Evolutionary conservation across 352 stramenopile species (phyloP).

Genomic region (Pythium rishiriense): DNA sequence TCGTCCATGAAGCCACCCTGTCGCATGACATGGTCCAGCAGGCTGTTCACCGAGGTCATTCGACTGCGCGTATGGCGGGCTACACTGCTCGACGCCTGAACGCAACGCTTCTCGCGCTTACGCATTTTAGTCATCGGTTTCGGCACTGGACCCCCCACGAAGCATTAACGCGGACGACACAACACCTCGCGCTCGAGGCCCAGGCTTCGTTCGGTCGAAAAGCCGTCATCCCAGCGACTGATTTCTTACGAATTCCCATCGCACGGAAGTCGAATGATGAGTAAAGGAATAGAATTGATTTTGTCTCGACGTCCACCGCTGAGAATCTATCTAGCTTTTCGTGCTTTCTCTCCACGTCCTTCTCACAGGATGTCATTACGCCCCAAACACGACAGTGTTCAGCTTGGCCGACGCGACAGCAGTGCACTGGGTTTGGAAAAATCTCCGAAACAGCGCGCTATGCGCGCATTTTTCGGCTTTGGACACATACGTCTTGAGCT

Average conservation of each 20-base stretch:
- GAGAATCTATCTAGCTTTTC: background rate
- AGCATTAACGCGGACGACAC: constrained; percentile 42
- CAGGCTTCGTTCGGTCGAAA: constrained; percentile 62
- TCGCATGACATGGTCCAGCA: constrained; percentile 62
- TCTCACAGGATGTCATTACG: constrained; percentile 3
- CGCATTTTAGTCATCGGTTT: constrained; percentile 87
- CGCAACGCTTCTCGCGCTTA: constrained; percentile 74
- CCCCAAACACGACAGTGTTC: constrained; percentile 22
- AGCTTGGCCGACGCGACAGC: constrained; percentile 21
- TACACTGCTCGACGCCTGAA: constrained; percentile 76
- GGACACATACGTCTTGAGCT: background rate
- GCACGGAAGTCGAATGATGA: constrained; percentile 41
- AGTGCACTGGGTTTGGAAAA: constrained; percentile 23
- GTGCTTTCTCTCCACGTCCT: background rate
- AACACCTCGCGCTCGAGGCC: constrained; percentile 71
- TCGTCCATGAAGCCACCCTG: constrained; percentile 86
- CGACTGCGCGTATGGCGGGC: constrained; percentile 76
- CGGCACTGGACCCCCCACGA: constrained; percentile 53
- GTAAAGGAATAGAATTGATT: constrained; percentile 17
- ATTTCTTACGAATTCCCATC: constrained; percentile 84
- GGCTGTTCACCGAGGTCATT: constrained; percentile 75
- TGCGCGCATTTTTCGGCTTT: constrained; percentile 7
- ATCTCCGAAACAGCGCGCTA: constrained; percentile 25
- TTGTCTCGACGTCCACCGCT: background rate
- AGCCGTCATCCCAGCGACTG: constrained; percentile 67